phyloP scores from a whole-genome alignment of 345 rosid species.

The Gynandropsis gynandra region DNA sequence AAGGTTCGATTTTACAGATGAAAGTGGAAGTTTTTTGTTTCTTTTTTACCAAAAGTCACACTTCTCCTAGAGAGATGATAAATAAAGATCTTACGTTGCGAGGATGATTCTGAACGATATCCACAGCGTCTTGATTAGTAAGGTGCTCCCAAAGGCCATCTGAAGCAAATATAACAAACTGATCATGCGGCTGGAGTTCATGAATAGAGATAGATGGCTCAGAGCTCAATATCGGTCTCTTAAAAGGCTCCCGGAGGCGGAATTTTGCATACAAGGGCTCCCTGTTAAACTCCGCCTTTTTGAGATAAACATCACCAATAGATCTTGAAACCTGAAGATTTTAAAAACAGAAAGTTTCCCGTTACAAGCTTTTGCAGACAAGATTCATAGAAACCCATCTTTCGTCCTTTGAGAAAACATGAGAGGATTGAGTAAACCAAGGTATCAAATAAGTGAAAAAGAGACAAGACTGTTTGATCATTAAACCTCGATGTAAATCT shows the following conservation, averaged over 20 bases:
- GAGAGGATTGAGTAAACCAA: no score
- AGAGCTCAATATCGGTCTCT: slow-evolving; percentile 47
- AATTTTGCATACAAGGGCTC: slow-evolving; percentile 54
- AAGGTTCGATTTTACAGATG: not conserved
- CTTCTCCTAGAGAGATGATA: not conserved
- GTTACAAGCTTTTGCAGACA: no score
- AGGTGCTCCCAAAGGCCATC: slow-evolving; percentile 68
- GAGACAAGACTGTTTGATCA: no score
- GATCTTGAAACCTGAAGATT: slow-evolving; percentile 49
- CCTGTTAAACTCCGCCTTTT: slow-evolving; percentile 57
- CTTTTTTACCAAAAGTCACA: no score
- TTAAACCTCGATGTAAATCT: no score
- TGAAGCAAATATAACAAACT: slow-evolving; percentile 54
- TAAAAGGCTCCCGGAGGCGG: slow-evolving; percentile 54
- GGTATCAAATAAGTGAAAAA: no score
- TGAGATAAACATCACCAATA: slow-evolving; percentile 63
- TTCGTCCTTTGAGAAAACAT: not conserved
- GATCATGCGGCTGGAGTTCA: slow-evolving; percentile 48
- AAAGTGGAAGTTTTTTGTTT: no score
- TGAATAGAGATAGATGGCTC: slow-evolving; percentile 54
- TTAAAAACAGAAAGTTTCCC: no score
- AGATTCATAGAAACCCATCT: not conserved
- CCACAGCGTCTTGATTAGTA: slow-evolving; percentile 58
- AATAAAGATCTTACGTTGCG: slow-evolving; percentile 34
- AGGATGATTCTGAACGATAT: slow-evolving; percentile 49